These are phyloP conservation scores for Henckelia pumila DNA, from an alignment of 257 asterid species.

Conservation along the genomic window DNA sequence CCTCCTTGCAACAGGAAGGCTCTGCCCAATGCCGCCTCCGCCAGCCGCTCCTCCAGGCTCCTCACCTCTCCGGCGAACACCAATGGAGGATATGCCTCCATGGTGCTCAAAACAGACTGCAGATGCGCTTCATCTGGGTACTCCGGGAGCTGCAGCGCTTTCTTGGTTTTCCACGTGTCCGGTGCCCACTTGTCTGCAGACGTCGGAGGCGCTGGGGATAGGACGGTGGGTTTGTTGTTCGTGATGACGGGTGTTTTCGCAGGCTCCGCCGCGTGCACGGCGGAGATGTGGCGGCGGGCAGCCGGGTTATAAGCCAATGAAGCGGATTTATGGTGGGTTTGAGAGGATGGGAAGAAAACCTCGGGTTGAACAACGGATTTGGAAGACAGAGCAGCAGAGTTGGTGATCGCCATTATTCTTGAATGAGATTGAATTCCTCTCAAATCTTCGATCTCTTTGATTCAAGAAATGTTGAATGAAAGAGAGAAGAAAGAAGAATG, in stretches of 20 bases:
- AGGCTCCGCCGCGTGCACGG: constrained; percentile 42
- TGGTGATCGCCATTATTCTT: constrained; percentile 30
- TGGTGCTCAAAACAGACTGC: constrained; percentile 30
- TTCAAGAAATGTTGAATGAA: too few species aligned
- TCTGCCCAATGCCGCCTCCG: constrained; percentile 44
- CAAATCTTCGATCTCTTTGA: neutral
- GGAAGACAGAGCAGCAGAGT: constrained; percentile 30
- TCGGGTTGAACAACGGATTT: constrained; percentile 29
- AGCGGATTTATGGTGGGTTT: neutral
- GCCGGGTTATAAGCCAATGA: neutral
- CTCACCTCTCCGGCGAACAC: constrained; percentile 52
- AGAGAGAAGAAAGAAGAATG: constrained; percentile 10
- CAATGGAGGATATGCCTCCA: constrained; percentile 39
- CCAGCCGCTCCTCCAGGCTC: constrained; percentile 42
- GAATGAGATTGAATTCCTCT: neutral
- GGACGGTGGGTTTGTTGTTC: neutral
- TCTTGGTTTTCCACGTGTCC: constrained; percentile 43
- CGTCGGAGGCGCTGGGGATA: constrained; percentile 11
- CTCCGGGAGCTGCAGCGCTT: constrained; percentile 43
- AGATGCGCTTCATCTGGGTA: constrained; percentile 36
- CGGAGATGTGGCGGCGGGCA: constrained; percentile 27
- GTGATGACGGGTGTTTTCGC: constrained; percentile 26
- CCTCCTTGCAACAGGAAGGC: constrained; percentile 49
- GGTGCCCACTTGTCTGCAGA: constrained; percentile 28
- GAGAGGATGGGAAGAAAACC: constrained; percentile 5